Base-by-base conservation (phyloP, 1,139 yeast genomes). In the Protomyces macrosporus region DNA sequence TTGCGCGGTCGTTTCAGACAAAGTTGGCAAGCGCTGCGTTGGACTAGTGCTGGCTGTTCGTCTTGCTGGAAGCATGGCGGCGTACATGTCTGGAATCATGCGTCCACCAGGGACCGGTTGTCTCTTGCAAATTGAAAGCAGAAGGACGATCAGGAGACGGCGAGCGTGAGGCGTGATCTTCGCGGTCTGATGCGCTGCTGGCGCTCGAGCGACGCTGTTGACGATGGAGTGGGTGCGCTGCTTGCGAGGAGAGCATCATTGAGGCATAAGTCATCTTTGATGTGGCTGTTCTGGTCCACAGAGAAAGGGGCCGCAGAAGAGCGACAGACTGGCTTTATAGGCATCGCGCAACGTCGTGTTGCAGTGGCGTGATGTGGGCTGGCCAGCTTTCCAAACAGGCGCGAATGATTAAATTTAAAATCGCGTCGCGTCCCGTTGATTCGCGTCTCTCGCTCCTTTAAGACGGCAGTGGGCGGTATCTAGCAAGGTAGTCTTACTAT, bases 1-100 rank as follows among this genome's bases (percentile, higher is more conserved):
- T 69, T 60, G 68, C 71, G 3, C 53, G 65, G 54, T 53, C 65
- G 39, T 68, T 68, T 69, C 67, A 64, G 35, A 68, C 68, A 36
- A 66, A 68, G 60, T 37, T 68, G 45, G 66, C 67, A 12, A 60
- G 61, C n/a, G 63, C 62, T 6, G 56, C 40, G 4, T 52, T 52
- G 32, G 56, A 51, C 48, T 42, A 42, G 48, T 42, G 32, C 10
- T 12, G 39, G 39, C 39, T 36, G 39, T 36, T 7, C 3, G 39
- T 36, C 12, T 36, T 36, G 39, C 9, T 36, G 39, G 39, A 1
- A 36, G 12, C 9, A 36, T 12, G 23, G 2, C 23, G 23, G 23
- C 23, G 23, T 23, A 23, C 3, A 1, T 36, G 12, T 9, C 3
- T 36, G 9, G 39, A 36, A 5, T 14, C 48, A 9, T 23, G 48